These are phyloP conservation scores for Parathielavia hyrcaniae DNA, from an alignment of 495 filamentous ascomycete species.

Conservation along the genomic window DNA sequence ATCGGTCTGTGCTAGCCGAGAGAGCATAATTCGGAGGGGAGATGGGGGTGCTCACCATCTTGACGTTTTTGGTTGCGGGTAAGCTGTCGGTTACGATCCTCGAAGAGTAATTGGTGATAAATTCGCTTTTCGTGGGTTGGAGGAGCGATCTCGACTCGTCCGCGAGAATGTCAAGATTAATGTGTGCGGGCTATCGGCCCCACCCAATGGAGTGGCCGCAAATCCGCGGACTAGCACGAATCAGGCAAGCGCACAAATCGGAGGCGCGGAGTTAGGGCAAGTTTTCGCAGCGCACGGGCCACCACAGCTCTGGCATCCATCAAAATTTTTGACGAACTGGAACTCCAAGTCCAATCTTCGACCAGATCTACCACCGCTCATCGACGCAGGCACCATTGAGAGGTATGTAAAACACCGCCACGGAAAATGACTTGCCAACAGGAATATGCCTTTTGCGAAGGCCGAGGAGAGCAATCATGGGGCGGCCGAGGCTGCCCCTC, in stretches of 20 bases:
- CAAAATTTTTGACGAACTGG: conserved; percentile 6
- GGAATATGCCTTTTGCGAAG: conserved; percentile 42
- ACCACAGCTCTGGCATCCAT: conserved; percentile 20
- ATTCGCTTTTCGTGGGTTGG: conserved; percentile 17
- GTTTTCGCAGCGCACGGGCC: conserved; percentile 24
- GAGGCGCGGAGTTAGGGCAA: conserved; percentile 25
- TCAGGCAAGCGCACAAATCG: conserved; percentile 7
- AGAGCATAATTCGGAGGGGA: neutral
- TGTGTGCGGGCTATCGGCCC: conserved; percentile 25
- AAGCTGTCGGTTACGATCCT: conserved; percentile 48
- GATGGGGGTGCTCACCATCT: conserved; percentile 46
- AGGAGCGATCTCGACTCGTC: conserved; percentile 7
- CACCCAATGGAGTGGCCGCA: conserved; percentile 16
- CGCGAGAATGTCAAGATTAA: conserved; percentile 21
- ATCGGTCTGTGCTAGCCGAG: neutral
- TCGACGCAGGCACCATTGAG: conserved; percentile 27
- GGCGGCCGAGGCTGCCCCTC: conserved; percentile 20
- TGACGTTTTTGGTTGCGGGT: conserved; percentile 38
- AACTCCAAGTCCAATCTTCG: neutral
- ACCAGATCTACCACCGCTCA: conserved; percentile 14
- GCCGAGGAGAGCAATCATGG: conserved; percentile 47
- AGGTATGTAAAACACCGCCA: conserved; percentile 37
- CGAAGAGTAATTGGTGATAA: conserved; percentile 40
- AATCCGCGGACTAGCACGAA: neutral
- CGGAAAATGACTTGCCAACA: conserved; percentile 32